Percentiles rank a stretch among this genome's conserved stretches.
Evolutionary conservation across 2,329 filamentous ascomycete genomes (phyloP).

Genomic region (Trichocomaceae sp.): DNA sequence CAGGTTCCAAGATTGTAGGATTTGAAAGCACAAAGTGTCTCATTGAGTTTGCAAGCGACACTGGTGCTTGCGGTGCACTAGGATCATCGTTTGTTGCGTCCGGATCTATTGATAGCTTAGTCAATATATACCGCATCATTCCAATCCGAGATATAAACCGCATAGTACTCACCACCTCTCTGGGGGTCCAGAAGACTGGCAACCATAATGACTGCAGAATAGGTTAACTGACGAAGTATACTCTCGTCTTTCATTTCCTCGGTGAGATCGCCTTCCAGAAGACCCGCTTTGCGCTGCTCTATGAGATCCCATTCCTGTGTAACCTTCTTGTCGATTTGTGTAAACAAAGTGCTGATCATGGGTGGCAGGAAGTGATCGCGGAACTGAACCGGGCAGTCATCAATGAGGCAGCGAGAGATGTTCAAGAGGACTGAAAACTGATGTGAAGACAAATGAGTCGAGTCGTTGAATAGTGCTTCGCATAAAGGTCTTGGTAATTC

Average conservation of each 20-base stretch:
- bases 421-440: slow-evolving; percentile 92
- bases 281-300: slow-evolving; percentile 50
- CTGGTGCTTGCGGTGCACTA: slow-evolving; percentile 26
- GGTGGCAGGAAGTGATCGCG: slow-evolving; percentile 77
- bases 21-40: slow-evolving; percentile 76
- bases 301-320: slow-evolving; percentile 79
- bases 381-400: slow-evolving; percentile 77
- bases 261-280: slow-evolving; percentile 70
- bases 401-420: slow-evolving; percentile 78
- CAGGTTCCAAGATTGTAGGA: slow-evolving; percentile 71
- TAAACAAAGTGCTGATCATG: slow-evolving; percentile 73
- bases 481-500: slow-evolving; percentile 79
- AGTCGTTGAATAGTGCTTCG: slow-evolving; percentile 75
- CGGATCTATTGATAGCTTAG: slow-evolving; percentile 22
- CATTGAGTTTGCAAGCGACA: slow-evolving; percentile 53
- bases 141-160: too few relatives aligned
- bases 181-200: slow-evolving; percentile 77
- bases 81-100: slow-evolving; percentile 28
- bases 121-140: neutral
- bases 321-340: slow-evolving; percentile 81
- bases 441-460: slow-evolving; percentile 76
- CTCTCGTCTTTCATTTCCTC: slow-evolving; percentile 99
- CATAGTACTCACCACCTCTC: slow-evolving; percentile 48
- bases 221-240: slow-evolving; percentile 85
- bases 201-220: slow-evolving; percentile 86